These are phyloP conservation scores for Volvox reticuliferus DNA, from an alignment of 139 green algal genomes.

Conservation along the genomic window DNA sequence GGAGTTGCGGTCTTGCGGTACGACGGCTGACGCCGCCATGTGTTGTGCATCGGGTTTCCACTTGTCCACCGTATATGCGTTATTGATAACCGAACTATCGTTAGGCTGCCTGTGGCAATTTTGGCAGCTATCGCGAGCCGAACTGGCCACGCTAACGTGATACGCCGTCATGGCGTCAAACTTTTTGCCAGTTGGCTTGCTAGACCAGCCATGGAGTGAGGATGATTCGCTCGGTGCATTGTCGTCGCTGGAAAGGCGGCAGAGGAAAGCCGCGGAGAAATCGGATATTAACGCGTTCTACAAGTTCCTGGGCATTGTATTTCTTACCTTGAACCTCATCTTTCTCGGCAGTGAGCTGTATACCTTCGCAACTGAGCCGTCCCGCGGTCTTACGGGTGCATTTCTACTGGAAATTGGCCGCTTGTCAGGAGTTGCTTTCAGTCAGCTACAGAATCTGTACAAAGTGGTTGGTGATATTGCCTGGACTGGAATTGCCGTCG, in stretches of 20 bases:
- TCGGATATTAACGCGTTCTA: constrained; percentile 19
- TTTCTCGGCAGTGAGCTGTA: constrained; percentile 18
- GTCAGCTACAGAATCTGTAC: neutral
- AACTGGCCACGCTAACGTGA: neutral
- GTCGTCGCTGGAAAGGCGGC: constrained; percentile 2
- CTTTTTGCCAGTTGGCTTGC: neutral
- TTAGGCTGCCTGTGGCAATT: neutral
- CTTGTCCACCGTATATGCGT: too few relatives aligned
- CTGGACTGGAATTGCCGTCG: constrained; percentile 3
- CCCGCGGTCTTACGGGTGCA: constrained; percentile 9
- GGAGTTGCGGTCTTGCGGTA: too few relatives aligned
- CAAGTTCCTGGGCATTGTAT: constrained; percentile 7
- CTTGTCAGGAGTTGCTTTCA: neutral
- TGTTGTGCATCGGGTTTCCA: too few relatives aligned
- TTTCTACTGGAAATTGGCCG: constrained; percentile 11
- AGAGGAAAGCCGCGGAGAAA: constrained; percentile 8
- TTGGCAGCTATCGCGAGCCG: neutral
- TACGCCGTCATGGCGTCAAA: constrained; percentile 36
- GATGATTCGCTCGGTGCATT: neutral
- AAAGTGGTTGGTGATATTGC: constrained; percentile 6
- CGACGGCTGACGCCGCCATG: too few relatives aligned
- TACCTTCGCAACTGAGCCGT: neutral
- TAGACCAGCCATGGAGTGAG: constrained; percentile 24
- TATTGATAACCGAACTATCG: neutral
- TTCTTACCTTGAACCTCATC: neutral